Base-by-base conservation (phyloP, 306 rosid genomes). In the Castanea sativa region DNA sequence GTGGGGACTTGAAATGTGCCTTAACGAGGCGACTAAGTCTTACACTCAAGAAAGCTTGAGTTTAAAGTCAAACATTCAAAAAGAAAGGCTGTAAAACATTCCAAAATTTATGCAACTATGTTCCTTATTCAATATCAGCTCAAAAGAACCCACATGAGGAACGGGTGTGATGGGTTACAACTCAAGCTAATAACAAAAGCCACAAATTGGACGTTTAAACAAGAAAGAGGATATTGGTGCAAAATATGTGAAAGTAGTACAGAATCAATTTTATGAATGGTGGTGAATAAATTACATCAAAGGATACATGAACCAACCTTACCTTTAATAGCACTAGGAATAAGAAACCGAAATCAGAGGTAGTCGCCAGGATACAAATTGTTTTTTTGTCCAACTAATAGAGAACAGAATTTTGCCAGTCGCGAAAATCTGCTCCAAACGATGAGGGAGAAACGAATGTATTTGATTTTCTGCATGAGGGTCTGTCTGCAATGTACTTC, bases 241-340 rank as follows among this genome's bases (percentile, higher is more conserved):
- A 76, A 76, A 73, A 80, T 76, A 72, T 61, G 71, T 12, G n/a
- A 68, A 68, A 68, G 27, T 49, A 35, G 38, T 76, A 82, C 89
- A 79, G 23, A 85, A 74, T 76, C 71, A 83, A 74, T 86, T 81
- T 76, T 87, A 82, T 85, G 88, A 85, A 84, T 79, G 86, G 79
- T 69, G 92, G 74, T 49, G 63, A 87, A 84, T 79, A 90, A 87
- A 86, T 86, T 76, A 80, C 85, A 82, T 82, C 69, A 78, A 67
- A 84, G 75, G 84, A 74, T 80, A 80, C 87, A 92, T 20, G 67
- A 64, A 81, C 87, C 78, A 73, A 89, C 79, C 80, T 56, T 65
- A 52, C 53, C 75, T 59, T 35, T 30, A 69, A 27, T 77, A 29
- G n/a, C 32, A n/a, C 55, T 55, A 16, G 59, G 57, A 55, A 29